Percentiles rank a stretch among this genome's conserved stretches.
Evolutionary conservation across 257 asterid species (phyloP).

Genomic region (Dorcoceras hygrometricum): DNA sequence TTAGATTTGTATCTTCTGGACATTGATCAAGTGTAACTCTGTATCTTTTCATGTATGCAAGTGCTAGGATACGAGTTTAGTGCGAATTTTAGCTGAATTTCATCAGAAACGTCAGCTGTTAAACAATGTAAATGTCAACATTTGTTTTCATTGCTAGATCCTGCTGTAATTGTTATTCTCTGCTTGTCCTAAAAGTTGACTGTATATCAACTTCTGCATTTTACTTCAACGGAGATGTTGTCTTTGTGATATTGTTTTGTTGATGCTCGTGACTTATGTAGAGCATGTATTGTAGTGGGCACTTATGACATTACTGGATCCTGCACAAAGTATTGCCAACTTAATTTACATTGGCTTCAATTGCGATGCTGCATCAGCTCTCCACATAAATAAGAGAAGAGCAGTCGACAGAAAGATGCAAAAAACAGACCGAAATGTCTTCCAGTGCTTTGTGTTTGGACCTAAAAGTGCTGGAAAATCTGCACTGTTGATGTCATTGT

Average conservation of each 20-base stretch:
- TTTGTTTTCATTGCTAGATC: slow-evolving; percentile 7
- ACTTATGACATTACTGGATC: slow-evolving; percentile 89
- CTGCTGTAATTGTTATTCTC: background rate
- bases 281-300: slow-evolving; percentile 77
- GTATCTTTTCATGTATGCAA: background rate
- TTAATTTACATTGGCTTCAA: slow-evolving; percentile 81
- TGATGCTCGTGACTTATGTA: slow-evolving; percentile 32
- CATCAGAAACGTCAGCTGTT: background rate
- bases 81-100: slow-evolving; percentile 19
- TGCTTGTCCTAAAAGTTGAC: background rate
- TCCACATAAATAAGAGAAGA: slow-evolving; percentile 75
- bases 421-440: slow-evolving; percentile 70
- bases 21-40: background rate
- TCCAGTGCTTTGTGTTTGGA: slow-evolving; percentile 92
- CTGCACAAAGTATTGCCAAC: slow-evolving; percentile 84
- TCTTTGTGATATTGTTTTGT: slow-evolving; percentile 22
- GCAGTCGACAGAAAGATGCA: slow-evolving; percentile 70
- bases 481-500: slow-evolving; percentile 62
- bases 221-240: slow-evolving; percentile 10
- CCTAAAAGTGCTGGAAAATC: slow-evolving; percentile 89
- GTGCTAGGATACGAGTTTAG: slow-evolving; percentile 2
- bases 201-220: slow-evolving; percentile 12
- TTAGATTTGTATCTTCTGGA: slow-evolving; percentile 9
- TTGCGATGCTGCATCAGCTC: slow-evolving; percentile 76
- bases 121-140: background rate